phyloP scores from a whole-genome alignment of 2,329 filamentous ascomycete species.

The Hymenoscyphus albidus region DNA sequence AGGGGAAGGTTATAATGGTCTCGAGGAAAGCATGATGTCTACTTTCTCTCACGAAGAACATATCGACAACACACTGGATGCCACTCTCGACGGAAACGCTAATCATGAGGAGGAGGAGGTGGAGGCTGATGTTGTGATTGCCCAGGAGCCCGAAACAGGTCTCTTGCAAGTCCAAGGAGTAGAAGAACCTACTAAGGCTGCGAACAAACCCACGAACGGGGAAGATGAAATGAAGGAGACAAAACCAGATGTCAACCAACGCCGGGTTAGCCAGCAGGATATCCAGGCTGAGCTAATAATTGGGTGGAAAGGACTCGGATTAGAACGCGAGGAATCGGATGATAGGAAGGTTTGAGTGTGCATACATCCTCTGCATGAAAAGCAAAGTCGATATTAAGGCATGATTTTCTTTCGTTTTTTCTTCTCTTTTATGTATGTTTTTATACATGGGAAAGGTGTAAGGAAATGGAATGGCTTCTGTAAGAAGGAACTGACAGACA shows the following conservation, averaged over 20 bases:
- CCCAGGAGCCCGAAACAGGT: slow-evolving; percentile 18
- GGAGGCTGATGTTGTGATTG: slow-evolving; percentile 29
- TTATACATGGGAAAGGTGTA: background rate
- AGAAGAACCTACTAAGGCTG: background rate
- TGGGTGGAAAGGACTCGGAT: slow-evolving; percentile 51
- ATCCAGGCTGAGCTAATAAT: slow-evolving; percentile 55
- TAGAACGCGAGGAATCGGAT: slow-evolving; percentile 39
- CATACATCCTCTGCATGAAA: background rate
- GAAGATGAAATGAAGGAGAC: background rate
- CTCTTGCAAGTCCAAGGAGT: background rate
- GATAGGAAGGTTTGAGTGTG: slow-evolving; percentile 21
- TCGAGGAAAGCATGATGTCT: slow-evolving; percentile 29
- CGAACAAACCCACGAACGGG: background rate
- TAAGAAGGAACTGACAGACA: background rate
- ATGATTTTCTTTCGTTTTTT: background rate
- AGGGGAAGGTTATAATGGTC: slow-evolving; percentile 36
- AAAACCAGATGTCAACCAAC: background rate
- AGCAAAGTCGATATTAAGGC: background rate
- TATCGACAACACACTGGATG: slow-evolving; percentile 18
- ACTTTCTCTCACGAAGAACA: slow-evolving; percentile 24
- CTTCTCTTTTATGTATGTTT: background rate
- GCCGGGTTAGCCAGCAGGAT: slow-evolving; percentile 40
- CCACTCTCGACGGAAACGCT: slow-evolving; percentile 33
- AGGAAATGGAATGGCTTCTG: background rate
- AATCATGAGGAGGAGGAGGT: slow-evolving; percentile 34